These are phyloP conservation scores for Penicillium olsonii DNA, from an alignment of 2,329 filamentous ascomycete species.

Conservation along the genomic window DNA sequence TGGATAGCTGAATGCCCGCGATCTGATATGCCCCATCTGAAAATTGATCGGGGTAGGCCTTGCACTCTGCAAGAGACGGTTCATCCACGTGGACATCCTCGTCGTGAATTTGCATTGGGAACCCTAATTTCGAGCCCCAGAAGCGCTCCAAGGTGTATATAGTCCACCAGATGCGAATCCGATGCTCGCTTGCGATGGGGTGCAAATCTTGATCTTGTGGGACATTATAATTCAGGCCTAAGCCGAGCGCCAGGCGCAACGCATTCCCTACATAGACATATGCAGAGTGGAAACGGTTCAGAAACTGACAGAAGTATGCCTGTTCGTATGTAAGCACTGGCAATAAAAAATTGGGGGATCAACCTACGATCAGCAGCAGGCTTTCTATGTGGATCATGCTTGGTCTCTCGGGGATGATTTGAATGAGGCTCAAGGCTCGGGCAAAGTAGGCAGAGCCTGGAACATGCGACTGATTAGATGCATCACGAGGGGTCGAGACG, in stretches of 20 bases:
- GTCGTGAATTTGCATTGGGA: constrained; percentile 50
- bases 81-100: constrained; percentile 44
- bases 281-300: constrained; percentile 31
- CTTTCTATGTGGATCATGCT: constrained; percentile 44
- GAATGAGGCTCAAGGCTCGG: constrained; percentile 37
- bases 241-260: constrained; percentile 40
- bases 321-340: constrained; percentile 8
- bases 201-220: constrained; percentile 27
- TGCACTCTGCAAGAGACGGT: constrained; percentile 26
- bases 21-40: constrained; percentile 31
- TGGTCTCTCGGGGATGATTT: constrained; percentile 43
- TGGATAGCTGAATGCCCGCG: constrained; percentile 31
- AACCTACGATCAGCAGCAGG: constrained; percentile 36
- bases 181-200: constrained; percentile 35
- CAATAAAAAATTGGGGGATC: not conserved
- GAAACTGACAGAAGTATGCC: constrained; percentile 31
- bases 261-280: constrained; percentile 35
- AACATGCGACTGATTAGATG: constrained; percentile 24
- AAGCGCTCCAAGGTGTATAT: constrained; percentile 41
- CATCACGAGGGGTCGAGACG: constrained; percentile 36
- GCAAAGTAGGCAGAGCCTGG: constrained; percentile 45
- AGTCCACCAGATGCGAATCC: constrained; percentile 35
- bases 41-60: constrained; percentile 31
- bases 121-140: constrained; percentile 48
- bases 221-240: constrained; percentile 44